Evolutionary conservation across 345 rosid genomes (phyloP), one percentile per base, ranked within the genome.

Genomic region (Citrus glauca): DNA sequence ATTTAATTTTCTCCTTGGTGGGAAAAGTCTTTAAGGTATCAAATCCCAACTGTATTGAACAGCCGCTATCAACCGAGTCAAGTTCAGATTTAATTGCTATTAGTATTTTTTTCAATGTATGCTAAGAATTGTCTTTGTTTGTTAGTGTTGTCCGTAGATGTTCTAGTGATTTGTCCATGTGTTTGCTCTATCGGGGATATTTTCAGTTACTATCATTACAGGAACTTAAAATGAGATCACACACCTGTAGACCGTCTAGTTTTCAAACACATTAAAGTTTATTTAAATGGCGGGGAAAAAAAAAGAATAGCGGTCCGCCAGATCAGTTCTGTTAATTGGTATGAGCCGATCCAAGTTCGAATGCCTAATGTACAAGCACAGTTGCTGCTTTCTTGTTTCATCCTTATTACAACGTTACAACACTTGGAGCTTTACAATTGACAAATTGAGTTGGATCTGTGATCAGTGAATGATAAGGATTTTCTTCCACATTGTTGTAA

Each of bases 381-480:
- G 19, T 22, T 17, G 64, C 57, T 61, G 22, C 74, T 67, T 11
- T 70, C 69, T 17, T 9, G 50, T 33, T 60, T 72, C 73, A 53
- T 50, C 76, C 55, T 59, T 40, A 60, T 53, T 61, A 38, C 55
- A 42, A 3, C 50, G 13, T 42, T 42, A 45, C 17, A 45, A 11
- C 5, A 38, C 75, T 73, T 69, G 66, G 60, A 73, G 76, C 68
- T 76, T 69, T 72, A 71, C 69, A 69, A 32, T 55, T 77, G 66
- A 9, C 57, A 56, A 4, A 16, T 53, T 53, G 40, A 48, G 42
- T 71, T 24, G 66, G 40, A 66, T 72, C 56, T 37, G 57, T 57
- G 57, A 70, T 73, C 64, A 73, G 37, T 57, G 62, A 71, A 48
- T 30, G 19, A 5, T 22, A 5, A 20, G 32, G 60, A 74, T 30